Evolutionary conservation across 2,329 filamentous ascomycete species (phyloP).

Genomic region (Colletotrichum kahawae): DNA sequence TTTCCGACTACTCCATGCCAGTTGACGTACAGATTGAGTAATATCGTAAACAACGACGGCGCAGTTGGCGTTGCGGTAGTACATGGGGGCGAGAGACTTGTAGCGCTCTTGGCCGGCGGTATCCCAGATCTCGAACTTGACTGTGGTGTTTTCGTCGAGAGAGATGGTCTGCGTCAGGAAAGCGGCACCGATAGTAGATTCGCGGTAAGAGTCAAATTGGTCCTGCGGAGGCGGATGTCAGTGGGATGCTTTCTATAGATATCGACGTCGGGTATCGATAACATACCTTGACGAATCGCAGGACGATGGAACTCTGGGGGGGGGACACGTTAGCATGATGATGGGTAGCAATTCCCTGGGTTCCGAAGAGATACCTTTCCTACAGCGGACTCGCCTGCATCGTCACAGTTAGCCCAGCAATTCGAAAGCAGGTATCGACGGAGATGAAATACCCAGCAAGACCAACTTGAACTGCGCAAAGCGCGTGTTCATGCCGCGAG

Average conservation of each 20-base stretch:
- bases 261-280: not conserved
- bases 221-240: conserved; percentile 61
- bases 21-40: conserved; percentile 85
- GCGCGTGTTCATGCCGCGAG: conserved; percentile 74
- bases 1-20: conserved; percentile 21
- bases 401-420: not conserved
- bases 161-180: conserved; percentile 99
- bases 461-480: conserved; percentile 99
- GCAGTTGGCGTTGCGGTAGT: conserved; percentile 99
- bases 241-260: not conserved
- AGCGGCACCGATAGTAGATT: conserved; percentile 97
- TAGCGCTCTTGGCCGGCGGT: conserved; percentile 98
- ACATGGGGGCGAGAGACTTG: conserved; percentile 99
- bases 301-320: conserved; percentile 87
- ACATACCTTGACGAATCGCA: conserved; percentile 95
- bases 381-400: conserved; percentile 93
- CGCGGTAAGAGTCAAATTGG: conserved; percentile 97
- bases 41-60: conserved; percentile 99
- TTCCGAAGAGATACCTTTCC: conserved; percentile 75
- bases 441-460: conserved; percentile 76
- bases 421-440: conserved; percentile 1
- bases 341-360: not conserved
- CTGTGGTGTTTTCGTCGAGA: conserved; percentile 95
- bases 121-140: conserved; percentile 99
- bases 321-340: conserved; percentile 22